Percentiles rank a stretch among this genome's conserved stretches.
phyloP scores from a whole-genome alignment of 345 rosid genomes.

The Camelina sativa region DNA sequence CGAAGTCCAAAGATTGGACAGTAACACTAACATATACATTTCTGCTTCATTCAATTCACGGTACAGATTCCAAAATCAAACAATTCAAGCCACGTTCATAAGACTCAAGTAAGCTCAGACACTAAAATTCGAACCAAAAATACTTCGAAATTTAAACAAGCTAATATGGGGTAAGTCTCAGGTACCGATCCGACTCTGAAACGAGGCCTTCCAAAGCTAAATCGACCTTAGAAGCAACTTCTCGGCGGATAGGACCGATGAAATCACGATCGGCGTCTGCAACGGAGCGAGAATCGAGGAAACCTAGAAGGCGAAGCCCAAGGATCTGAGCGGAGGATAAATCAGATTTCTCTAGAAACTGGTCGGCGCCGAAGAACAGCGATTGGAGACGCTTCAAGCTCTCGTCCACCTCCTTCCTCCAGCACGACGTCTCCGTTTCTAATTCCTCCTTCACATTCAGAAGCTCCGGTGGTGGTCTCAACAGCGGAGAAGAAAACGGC shows the following conservation, averaged over 20 bases:
- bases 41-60: slow-evolving; percentile 17
- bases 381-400: slow-evolving; percentile 90
- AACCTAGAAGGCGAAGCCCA: slow-evolving; percentile 85
- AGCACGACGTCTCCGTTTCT: slow-evolving; percentile 44
- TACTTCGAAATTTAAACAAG: not conserved
- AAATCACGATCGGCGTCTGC: slow-evolving; percentile 61
- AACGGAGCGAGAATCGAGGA: slow-evolving; percentile 75
- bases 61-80: not conserved
- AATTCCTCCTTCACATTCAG: slow-evolving; percentile 39
- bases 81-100: slow-evolving; percentile 24
- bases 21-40: not conserved
- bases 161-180: not conserved
- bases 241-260: slow-evolving; percentile 69
- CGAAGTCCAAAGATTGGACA: slow-evolving; percentile 1
- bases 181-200: slow-evolving; percentile 79
- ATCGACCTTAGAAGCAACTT: slow-evolving; percentile 67
- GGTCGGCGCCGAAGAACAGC: slow-evolving; percentile 77
- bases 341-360: slow-evolving; percentile 68
- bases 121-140: not conserved
- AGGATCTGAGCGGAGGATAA: slow-evolving; percentile 72
- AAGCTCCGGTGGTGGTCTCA: slow-evolving; percentile 38
- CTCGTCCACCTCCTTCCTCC: slow-evolving; percentile 80
- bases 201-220: slow-evolving; percentile 62
- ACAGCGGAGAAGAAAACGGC: slow-evolving; percentile 45
- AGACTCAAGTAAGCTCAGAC: not conserved